Conservation (phyloP, 176 grass and related monocot genomes). For the Oryza longistaminata region DNA sequence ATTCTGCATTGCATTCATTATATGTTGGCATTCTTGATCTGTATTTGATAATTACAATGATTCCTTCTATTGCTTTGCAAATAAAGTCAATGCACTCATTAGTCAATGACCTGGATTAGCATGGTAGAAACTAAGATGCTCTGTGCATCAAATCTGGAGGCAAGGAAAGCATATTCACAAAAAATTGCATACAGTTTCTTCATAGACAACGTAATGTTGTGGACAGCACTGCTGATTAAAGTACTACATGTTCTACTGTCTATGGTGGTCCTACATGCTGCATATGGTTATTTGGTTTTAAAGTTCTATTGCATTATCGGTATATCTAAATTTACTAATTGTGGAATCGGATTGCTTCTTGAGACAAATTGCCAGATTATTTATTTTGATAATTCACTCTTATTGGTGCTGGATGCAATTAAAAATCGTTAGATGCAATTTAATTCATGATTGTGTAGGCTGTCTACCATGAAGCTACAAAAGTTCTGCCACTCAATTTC, state of each 20-base stretch:
- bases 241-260: background rate
- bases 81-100: background rate
- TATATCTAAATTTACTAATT: background rate
- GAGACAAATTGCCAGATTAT: background rate
- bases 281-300: background rate
- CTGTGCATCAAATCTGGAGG: background rate
- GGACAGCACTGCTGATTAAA: background rate
- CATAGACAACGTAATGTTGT: background rate
- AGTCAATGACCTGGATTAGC: background rate
- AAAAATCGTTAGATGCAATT: background rate
- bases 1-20: background rate
- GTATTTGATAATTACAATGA: background rate
- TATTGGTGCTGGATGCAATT: background rate
- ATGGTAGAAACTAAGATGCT: background rate
- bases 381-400: background rate
- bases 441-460: background rate
- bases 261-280: too few relatives aligned
- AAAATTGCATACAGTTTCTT: background rate
- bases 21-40: background rate
- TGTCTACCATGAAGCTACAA: background rate
- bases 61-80: background rate
- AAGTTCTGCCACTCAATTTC: background rate
- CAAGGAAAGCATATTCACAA: background rate
- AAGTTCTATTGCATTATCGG: background rate
- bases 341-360: conserved; percentile 2